phyloP scores from a whole-genome alignment of 768 basidiomycete species.

The Suillus variegatus region DNA sequence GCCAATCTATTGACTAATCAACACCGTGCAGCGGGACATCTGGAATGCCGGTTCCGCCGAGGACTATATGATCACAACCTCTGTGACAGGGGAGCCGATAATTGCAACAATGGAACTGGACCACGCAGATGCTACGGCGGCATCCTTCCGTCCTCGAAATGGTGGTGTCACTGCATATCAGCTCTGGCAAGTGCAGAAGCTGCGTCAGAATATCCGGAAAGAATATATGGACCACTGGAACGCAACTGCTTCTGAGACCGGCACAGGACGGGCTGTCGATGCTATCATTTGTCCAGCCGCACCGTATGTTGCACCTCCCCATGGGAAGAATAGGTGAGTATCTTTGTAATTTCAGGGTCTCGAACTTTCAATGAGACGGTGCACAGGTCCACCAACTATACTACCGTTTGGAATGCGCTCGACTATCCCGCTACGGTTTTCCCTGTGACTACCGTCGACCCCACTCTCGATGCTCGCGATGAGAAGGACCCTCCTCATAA shows the following conservation, averaged over 20 bases:
- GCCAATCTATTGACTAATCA: not conserved
- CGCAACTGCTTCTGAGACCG: slow-evolving; percentile 48
- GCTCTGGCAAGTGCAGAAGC: slow-evolving; percentile 68
- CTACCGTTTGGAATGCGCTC: slow-evolving; percentile 65
- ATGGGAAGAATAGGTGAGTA: slow-evolving; percentile 56
- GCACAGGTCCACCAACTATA: slow-evolving; percentile 51
- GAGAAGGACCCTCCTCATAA: slow-evolving; percentile 40
- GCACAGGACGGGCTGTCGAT: slow-evolving; percentile 74
- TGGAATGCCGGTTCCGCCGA: slow-evolving; percentile 48
- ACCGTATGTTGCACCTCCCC: slow-evolving; percentile 61
- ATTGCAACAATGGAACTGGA: slow-evolving; percentile 48
- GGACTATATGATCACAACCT: slow-evolving; percentile 43
- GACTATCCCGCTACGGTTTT: slow-evolving; percentile 65
- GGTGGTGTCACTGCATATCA: slow-evolving; percentile 51
- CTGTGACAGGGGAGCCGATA: slow-evolving; percentile 54
- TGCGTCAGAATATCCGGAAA: slow-evolving; percentile 46
- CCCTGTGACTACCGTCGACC: slow-evolving; percentile 60
- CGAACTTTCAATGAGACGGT: slow-evolving; percentile 7
- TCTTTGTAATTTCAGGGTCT: slow-evolving; percentile 1
- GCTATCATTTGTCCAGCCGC: slow-evolving; percentile 70
- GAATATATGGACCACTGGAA: slow-evolving; percentile 68
- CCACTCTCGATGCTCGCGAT: slow-evolving; percentile 41
- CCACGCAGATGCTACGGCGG: slow-evolving; percentile 19
- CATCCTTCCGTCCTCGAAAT: slow-evolving; percentile 29
- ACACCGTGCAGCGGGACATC: slow-evolving; percentile 36